Evolutionary conservation across 2,329 filamentous ascomycete genomes (phyloP), one percentile per base, ranked within the genome.

Genomic region (Phialocephala sp.): DNA sequence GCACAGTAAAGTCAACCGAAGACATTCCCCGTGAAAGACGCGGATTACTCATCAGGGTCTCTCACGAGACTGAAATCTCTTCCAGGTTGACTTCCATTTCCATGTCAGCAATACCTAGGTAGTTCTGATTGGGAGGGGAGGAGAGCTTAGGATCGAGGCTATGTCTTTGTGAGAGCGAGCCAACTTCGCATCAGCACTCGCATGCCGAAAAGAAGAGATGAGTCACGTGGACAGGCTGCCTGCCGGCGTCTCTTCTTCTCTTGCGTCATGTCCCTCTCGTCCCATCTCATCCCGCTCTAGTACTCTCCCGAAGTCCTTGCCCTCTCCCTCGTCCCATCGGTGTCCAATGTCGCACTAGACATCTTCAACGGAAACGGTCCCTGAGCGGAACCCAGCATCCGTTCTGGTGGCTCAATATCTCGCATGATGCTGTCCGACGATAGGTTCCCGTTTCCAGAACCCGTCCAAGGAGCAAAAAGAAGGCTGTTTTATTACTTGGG

Each of bases 401-500:
- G 41, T 15, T 32, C 27, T 32, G 27, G 27, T 32, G 27, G 27
- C 27, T 32, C 39, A 32, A 58, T 63, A 58, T 47, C 62, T 62
- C 62, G 62, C 62, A 68, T 66, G 22, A 59, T 63, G 62, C 39
- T 55, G 66, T 68, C 62, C 63, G 41, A 67, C 62, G 14, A 55
- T 41, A 64, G 58, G 62, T 62, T 67, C 8, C 12, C 41, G 11
- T 52, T 35, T 59, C 57, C 15, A 39, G 36, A 22, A 36, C 12
- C 18, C 32, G 6, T 39, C 36, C 59, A 22, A 50, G 41, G 41
- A 55, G 58, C 45, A 43, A 63, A 43, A 36, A 39, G 60, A 65
- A 69, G 35, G 60, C 59, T 55, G 63, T 68, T 27, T 43, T 41
- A 39, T 59, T 39, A 47, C 61, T 73, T 71, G 72, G 73, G 73